Evolutionary conservation across 768 basidiomycete genomes (phyloP).

Genomic region (Pleurotus sapidus): DNA sequence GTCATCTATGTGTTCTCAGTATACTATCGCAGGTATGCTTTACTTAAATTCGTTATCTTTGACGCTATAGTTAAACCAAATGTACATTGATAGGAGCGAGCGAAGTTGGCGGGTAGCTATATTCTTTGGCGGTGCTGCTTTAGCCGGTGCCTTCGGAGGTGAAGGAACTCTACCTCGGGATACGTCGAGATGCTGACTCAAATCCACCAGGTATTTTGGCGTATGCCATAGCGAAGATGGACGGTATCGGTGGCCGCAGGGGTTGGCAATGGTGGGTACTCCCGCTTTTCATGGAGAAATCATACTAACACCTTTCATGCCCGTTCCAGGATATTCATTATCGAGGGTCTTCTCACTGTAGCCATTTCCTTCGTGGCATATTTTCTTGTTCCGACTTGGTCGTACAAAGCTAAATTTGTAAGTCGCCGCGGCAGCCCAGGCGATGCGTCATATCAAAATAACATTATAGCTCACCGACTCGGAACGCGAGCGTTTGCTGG

Average conservation of each 20-base stretch:
- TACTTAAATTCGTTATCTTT: not conserved
- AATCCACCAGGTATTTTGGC: conserved; percentile 47
- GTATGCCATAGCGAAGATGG: conserved; percentile 57
- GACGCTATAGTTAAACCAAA: not conserved
- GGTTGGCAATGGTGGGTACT: conserved; percentile 56
- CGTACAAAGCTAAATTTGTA: conserved; percentile 55
- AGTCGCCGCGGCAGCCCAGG: conserved; percentile 14
- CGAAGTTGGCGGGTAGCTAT: conserved; percentile 60
- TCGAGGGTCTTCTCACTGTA: conserved; percentile 53
- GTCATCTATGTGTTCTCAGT: conserved; percentile 57
- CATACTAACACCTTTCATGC: not conserved
- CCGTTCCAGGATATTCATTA: conserved; percentile 49
- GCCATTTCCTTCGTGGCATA: conserved; percentile 45
- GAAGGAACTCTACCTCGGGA: conserved; percentile 6
- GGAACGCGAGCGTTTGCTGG: conserved; percentile 48
- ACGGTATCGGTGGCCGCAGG: conserved; percentile 53
- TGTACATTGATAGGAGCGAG: conserved; percentile 36
- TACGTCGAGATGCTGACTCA: not conserved
- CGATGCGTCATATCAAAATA: conserved; percentile 9
- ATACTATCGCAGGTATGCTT: conserved; percentile 45
- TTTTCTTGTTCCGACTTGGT: conserved; percentile 58
- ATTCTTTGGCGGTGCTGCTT: conserved; percentile 59
- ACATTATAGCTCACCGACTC: conserved; percentile 42
- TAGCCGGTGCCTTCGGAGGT: conserved; percentile 66
- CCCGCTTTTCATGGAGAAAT: not conserved